These are phyloP conservation scores for Nothopassalora personata DNA, from an alignment of 2,329 filamentous ascomycete genomes.

Conservation along the genomic window DNA sequence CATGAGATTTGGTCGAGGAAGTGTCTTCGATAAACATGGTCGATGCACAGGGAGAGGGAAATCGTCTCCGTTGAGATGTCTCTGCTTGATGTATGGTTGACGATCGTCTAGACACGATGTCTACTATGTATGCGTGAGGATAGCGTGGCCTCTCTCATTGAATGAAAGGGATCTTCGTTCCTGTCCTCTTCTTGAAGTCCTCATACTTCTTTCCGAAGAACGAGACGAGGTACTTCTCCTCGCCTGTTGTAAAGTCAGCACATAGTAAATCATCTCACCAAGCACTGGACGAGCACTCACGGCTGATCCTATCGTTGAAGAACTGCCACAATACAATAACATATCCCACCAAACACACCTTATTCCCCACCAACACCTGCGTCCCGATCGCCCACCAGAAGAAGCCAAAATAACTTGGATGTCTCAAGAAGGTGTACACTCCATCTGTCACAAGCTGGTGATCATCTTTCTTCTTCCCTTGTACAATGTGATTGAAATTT, in stretches of 20 bases:
- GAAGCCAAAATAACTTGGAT: constrained; percentile 96
- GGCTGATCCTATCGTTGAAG: constrained; percentile 65
- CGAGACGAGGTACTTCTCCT: constrained; percentile 69
- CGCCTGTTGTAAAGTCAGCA: constrained; percentile 44
- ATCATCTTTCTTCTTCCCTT: constrained; percentile 60
- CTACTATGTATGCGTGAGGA: not conserved
- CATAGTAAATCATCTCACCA: not conserved
- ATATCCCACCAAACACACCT: constrained; percentile 70
- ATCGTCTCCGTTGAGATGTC: not conserved
- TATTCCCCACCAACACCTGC: constrained; percentile 83
- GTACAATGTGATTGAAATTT: constrained; percentile 85
- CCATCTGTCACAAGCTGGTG: constrained; percentile 81
- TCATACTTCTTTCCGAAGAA: constrained; percentile 85
- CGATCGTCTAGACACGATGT: not conserved
- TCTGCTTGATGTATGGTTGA: not conserved
- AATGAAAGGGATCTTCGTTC: constrained; percentile 77
- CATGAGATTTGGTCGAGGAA: too few species aligned
- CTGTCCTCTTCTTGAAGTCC: constrained; percentile 64
- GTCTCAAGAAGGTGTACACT: constrained; percentile 69
- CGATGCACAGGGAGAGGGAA: too few species aligned
- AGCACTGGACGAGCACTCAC: constrained; percentile 35
- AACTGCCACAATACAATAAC: constrained; percentile 75
- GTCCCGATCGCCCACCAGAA: constrained; percentile 98
- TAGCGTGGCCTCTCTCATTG: not conserved
- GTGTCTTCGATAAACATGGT: too few species aligned